Evolutionary conservation across 257 asterid genomes (phyloP), one percentile per base, ranked within the genome.

Genomic region (Misopates orontium): DNA sequence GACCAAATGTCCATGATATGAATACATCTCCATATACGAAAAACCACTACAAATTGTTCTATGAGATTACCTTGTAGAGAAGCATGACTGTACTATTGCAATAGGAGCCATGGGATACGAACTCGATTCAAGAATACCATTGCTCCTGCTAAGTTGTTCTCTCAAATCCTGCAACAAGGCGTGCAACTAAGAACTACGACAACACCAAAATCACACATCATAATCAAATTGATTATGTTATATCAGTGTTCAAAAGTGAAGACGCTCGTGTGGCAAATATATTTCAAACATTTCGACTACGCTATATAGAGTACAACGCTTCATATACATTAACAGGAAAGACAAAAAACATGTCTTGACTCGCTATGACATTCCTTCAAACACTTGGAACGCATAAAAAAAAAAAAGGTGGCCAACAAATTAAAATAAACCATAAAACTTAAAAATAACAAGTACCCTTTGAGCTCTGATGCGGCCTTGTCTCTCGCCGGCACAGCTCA

Each of bases 381-480:
- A 51, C 74, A 60, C 45, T 39, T 11, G 17, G 19, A 13, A 4
- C 48, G 15, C 50, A 42, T n/a, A 28, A 28, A 2, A 3, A 28
- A 2, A 2, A 28, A 28, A 28, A 28, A 28, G 36, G 36, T 3
- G 7, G 4, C 36, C 3, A 36, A 52, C 47, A 60, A 22, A 39
- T 23, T 25, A 8, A 3, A 10, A 4, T 7, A 50, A 64, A 18
- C 8, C 4, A 1, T 4, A 36, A 45, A 20, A 22, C 4, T 14
- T 12, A 56, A 16, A 19, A 31, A 57, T 36, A 23, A 15, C 20
- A 4, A 13, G 11, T 17, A 87, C 97, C 95, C 82, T 82, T 50
- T 93, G 95, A 81, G 97, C 97, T 82, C 96, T 85, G 66, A 85
- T 83, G 56, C 97, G 93, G 59, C 98, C 98, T 70, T 80, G 91